Evolutionary conservation across 2,329 filamentous ascomycete genomes (phyloP), one percentile per base, ranked within the genome.

Genomic region (Claviceps sp.): DNA sequence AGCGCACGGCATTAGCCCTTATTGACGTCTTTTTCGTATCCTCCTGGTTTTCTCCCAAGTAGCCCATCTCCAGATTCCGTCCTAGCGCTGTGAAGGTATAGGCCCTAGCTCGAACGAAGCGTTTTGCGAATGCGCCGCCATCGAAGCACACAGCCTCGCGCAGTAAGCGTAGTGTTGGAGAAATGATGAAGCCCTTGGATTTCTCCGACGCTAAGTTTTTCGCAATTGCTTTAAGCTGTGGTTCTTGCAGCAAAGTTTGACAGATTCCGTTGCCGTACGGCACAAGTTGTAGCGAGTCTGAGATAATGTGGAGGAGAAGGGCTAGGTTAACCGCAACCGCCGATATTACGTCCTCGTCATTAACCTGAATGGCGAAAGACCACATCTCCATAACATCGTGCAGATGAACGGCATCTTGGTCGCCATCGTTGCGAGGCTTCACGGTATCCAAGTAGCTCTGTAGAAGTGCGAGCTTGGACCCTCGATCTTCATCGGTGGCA

Each of bases 101-200:
- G 59, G 88, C 82, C 58, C 88, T 79, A 36, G 83, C 82, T 50
- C 85, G 77, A 64, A 95, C 94, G 37, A 96, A 75, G 45, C 83
- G 76, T 58, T 80, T 83, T 29, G 90, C 88, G 51, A 89, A 76
- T 43, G 81, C 79, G 14, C 93, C 94, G 16, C 89, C 89, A 66
- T 97, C 90, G 56, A 95, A 85, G 51, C 76, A 82, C 16, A 88
- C 80, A n/a, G 90, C 77, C 68, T 98, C 91, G 49, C 84, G 86
- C 54, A 98, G 76, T 49, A 98, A 71, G 52, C 91, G 82, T 53
- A 98, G 71, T 23, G 86, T 90, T 1, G 93, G 91, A 2, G 88
- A 93, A 54, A 96, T 90, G 53, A 97, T 73, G 66, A 87, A 88
- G 40, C 89, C 88, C 62, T 94, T 95, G 47, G 81, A 77, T 66